Evolutionary conservation across 78 protist species (phyloP).

Genomic region (Guillardia theta): DNA sequence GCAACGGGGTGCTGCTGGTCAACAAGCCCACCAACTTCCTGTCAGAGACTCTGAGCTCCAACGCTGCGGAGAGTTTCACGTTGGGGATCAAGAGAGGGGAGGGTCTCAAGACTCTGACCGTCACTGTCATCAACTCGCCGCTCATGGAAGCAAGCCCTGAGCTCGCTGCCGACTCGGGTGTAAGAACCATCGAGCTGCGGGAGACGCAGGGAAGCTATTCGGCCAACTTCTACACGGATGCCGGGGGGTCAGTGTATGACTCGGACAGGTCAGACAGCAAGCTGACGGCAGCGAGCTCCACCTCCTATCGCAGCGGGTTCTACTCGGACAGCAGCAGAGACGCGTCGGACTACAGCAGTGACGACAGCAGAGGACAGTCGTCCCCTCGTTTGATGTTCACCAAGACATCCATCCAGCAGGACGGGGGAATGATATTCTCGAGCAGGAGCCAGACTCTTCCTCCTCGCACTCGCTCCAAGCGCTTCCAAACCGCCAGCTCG

Average conservation of each 20-base stretch:
- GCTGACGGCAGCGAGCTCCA: no score
- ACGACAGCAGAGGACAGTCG: not conserved
- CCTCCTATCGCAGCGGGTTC: not conserved
- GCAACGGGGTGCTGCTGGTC: not conserved
- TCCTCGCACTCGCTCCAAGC: not conserved
- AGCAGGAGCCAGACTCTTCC: not conserved
- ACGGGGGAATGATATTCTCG: no score
- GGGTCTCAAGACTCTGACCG: not conserved
- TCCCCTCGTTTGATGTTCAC: no score
- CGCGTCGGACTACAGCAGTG: not conserved
- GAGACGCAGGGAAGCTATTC: not conserved
- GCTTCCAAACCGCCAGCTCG: not conserved
- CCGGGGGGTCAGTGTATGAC: not conserved
- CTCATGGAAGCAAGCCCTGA: not conserved
- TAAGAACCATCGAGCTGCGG: not conserved
- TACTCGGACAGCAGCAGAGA: not conserved
- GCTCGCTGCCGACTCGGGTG: not conserved
- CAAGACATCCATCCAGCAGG: not conserved
- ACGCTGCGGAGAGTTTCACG: not conserved
- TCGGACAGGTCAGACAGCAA: constrained; percentile 18
- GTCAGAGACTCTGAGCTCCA: not conserved
- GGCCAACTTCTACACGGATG: not conserved
- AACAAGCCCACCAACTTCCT: not conserved
- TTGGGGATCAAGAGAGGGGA: not conserved
- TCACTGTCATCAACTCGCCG: not conserved